Conservation (phyloP, 805 yeast genomes). For the Zygoascus bituminiphila region DNA sequence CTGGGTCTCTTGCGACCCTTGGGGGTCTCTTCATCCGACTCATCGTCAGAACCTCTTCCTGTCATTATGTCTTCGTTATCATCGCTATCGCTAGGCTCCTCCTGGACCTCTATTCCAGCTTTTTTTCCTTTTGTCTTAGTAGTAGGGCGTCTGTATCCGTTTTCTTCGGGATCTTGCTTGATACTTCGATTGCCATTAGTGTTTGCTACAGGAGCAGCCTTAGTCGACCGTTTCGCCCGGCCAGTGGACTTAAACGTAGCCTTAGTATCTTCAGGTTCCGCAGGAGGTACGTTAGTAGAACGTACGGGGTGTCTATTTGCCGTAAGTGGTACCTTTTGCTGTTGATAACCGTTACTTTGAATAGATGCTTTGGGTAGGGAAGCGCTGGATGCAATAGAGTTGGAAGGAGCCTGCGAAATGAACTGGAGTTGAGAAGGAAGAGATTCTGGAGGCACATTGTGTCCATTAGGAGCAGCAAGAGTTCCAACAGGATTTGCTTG, state of each 20-base stretch:
- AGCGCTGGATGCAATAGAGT: neutral
- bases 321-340: too few relatives aligned
- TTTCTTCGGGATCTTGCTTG: too few relatives aligned
- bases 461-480: neutral
- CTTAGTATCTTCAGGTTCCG: too few relatives aligned
- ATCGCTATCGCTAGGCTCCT: constrained; percentile 1
- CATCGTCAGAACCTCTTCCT: neutral
- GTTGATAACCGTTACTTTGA: too few relatives aligned
- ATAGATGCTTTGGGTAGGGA: neutral
- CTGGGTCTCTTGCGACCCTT: neutral
- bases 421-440: neutral
- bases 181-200: too few relatives aligned
- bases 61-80: neutral
- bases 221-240: too few relatives aligned
- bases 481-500: too few relatives aligned
- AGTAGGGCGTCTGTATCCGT: too few relatives aligned
- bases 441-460: neutral
- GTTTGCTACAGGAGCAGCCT: too few relatives aligned
- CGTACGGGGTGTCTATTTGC: too few relatives aligned
- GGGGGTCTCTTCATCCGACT: neutral
- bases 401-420: neutral
- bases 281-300: too few relatives aligned
- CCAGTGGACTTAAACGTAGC: too few relatives aligned
- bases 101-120: constrained; percentile 8
- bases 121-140: neutral